Base-by-base conservation (phyloP, 345 rosid genomes). In the Brassica cretica region DNA sequence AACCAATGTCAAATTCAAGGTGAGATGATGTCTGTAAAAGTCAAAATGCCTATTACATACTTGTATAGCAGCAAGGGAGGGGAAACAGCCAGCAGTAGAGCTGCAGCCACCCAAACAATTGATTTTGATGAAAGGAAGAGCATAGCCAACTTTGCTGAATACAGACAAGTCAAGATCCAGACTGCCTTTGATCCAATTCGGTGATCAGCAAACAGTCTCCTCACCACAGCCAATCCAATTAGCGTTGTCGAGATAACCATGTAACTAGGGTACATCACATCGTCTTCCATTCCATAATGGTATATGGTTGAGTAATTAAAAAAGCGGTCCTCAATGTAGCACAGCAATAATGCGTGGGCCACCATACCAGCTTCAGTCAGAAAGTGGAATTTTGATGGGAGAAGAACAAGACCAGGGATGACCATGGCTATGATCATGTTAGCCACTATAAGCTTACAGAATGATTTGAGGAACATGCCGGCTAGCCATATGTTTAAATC, bases 251-350 rank as follows among this genome's bases (percentile, higher is more conserved):
- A 46, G 80, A 95, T 88, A 76, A 93, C 94, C 98, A 95, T 90
- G 86, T 93, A 93, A 86, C 97, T 93, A 29, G 99, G 99, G 78
- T 95, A 95, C 98, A 93, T 95, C 77, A 91, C 94, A 64, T 93
- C 98, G 60, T 95, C 99, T 78, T 95, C 99, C 84, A 91, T 74
- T 68, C 97, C 97, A 75, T 88, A 91, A 76, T 87, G 87, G 86
- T 93, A 93, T 76, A 91, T 82, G 80, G 91, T 91, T 9, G 96
- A 91, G 89, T 90, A 93, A 83, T 84, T 91, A 72, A 89, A 95
- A 85, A 95, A 90, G 2, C 88, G 90, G 80, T 93, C 88, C 90
- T 95, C 99, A 49, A 93, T 89, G 81, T 88, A 75, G 81, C 94
- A 93, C 68, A 95, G 87, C 75, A 95, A 81, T 84, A 91, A 59